phyloP scores from a whole-genome alignment of 2,329 filamentous ascomycete genomes.

The Dactylonectria estremocensis region DNA sequence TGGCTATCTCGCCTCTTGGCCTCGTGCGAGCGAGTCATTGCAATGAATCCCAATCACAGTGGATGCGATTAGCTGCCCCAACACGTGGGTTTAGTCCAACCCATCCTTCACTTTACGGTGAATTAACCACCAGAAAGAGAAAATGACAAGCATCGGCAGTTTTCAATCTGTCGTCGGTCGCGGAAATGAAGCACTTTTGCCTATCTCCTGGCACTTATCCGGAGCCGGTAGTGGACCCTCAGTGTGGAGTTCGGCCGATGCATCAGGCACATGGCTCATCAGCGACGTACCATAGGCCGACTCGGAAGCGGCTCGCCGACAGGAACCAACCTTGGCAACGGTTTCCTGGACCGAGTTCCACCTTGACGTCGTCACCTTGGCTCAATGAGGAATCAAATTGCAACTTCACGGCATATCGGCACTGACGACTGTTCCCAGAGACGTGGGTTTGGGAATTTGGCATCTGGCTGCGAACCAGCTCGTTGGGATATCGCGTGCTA shows the following conservation, averaged over 20 bases:
- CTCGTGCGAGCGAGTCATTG: too few species aligned
- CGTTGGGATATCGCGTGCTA: constrained; percentile 16
- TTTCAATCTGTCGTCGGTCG: not conserved
- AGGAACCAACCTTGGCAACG: not conserved
- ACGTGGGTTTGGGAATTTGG: not conserved
- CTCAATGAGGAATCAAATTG: constrained; percentile 1
- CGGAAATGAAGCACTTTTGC: not conserved
- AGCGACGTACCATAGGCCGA: constrained; percentile 13
- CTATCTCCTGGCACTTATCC: constrained; percentile 9
- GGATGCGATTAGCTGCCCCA: too few species aligned
- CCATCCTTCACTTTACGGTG: not conserved
- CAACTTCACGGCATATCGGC: constrained; percentile 22
- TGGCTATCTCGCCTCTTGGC: too few species aligned
- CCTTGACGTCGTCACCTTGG: constrained; percentile 9
- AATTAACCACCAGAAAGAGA: not conserved
- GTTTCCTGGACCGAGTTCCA: not conserved
- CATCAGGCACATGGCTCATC: constrained; percentile 4
- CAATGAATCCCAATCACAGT: too few species aligned
- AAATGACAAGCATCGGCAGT: not conserved
- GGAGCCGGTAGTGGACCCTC: constrained; percentile 12
- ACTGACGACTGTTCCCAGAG: constrained; percentile 4
- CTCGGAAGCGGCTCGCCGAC: constrained; percentile 19
- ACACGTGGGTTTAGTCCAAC: not conserved
- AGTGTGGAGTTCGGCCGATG: constrained; percentile 5
- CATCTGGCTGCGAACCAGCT: not conserved